These are phyloP conservation scores for Coelastrella sp. DNA, from an alignment of 139 green algal genomes.

Conservation along the genomic window DNA sequence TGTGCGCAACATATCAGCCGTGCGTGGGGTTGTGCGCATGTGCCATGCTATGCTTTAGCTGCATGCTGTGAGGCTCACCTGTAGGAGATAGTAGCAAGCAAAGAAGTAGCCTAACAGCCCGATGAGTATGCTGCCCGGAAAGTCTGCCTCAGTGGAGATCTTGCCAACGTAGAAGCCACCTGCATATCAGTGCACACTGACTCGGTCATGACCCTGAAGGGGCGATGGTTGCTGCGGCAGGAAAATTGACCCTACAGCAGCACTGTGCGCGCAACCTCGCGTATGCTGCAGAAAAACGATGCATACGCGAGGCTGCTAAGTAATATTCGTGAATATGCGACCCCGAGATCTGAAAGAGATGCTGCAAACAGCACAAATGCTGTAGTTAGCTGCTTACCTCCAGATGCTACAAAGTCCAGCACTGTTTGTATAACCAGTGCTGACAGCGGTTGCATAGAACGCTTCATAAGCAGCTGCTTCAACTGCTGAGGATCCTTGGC, in stretches of 20 bases:
- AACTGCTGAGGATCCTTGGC: conserved; percentile 57
- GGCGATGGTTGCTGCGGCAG: too few species aligned
- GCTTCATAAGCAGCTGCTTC: conserved; percentile 56
- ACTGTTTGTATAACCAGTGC: conserved; percentile 44
- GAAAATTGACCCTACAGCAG: too few species aligned
- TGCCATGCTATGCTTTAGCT: too few species aligned
- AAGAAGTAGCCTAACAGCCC: conserved; percentile 56
- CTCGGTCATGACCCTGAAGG: too few species aligned
- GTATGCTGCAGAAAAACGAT: too few species aligned
- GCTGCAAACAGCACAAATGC: too few species aligned
- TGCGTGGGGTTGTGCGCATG: too few species aligned
- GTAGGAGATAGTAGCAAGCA: conserved; percentile 47
- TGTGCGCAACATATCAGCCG: too few species aligned
- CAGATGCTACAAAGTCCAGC: conserved; percentile 51
- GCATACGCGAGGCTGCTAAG: too few species aligned
- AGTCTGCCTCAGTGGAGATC: conserved; percentile 42
- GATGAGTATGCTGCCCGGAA: conserved; percentile 50
- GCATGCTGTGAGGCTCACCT: not conserved
- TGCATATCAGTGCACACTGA: not conserved
- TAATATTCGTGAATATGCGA: too few species aligned
- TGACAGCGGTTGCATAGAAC: conserved; percentile 44
- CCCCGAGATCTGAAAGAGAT: too few species aligned
- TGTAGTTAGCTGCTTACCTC: conserved; percentile 1
- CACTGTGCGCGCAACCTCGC: too few species aligned
- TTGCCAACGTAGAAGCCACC: conserved; percentile 55